A percentile compares a stretch with the other conserved stretches of the same genome.
Conservation (phyloP, 1,139 yeast genomes). For the Candida labiduridarum region DNA sequence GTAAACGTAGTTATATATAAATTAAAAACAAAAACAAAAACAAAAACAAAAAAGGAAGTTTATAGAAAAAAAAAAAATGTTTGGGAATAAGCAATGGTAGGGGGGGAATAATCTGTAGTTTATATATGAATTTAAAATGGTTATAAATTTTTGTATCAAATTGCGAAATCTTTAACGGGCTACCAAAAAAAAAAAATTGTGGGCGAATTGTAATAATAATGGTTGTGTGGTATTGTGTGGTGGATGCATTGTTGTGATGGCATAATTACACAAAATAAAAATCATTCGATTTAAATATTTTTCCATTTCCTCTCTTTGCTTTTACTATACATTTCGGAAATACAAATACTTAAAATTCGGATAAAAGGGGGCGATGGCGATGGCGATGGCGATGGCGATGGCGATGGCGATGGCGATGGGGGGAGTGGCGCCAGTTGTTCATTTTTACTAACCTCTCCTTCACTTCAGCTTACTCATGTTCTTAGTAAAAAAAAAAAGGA, state of each 20-base stretch:
- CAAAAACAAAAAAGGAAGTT: too few species aligned
- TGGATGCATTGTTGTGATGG: neutral
- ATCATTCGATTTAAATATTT: conserved; percentile 1
- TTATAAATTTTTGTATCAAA: neutral
- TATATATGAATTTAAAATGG: neutral
- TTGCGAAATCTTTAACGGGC: conserved; percentile 5
- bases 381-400: neutral
- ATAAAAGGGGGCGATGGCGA: neutral
- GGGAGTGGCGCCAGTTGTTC: too few species aligned
- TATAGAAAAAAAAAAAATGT: neutral
- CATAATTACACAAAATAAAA: conserved; percentile 1
- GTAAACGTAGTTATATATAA: neutral
- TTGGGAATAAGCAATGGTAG: neutral
- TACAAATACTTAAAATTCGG: neutral
- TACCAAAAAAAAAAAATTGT: neutral
- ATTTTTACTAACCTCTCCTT: neutral
- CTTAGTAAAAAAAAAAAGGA: neutral
- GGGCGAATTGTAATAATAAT: conserved; percentile 2
- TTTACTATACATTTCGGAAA: neutral
- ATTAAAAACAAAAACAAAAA: too few species aligned
- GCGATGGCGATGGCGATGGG: neutral
- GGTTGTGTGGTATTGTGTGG: neutral
- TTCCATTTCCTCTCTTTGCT: neutral
- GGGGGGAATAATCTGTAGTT: conserved; percentile 2
- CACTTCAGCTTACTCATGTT: neutral